Evolutionary conservation across 2,329 filamentous ascomycete genomes (phyloP).

Genomic region (Hypocreales sp.): DNA sequence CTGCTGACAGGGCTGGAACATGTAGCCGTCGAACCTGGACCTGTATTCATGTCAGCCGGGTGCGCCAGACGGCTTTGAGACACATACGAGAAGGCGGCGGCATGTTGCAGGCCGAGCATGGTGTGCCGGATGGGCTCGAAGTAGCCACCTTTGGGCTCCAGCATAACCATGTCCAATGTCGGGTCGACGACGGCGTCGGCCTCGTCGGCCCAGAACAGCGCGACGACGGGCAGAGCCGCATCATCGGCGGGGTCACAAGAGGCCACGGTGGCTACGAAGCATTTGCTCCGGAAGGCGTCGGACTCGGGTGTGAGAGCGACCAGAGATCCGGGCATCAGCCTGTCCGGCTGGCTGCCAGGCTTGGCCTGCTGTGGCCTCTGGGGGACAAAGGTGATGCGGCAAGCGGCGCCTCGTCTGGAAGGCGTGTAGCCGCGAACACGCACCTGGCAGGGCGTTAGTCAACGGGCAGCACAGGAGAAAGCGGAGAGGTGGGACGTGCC

Average conservation of each 20-base stretch:
- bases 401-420: slow-evolving; percentile 44
- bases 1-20: slow-evolving; percentile 35
- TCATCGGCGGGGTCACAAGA: slow-evolving; percentile 42
- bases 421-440: slow-evolving; percentile 51
- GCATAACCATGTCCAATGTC: slow-evolving; percentile 55
- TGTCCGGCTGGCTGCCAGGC: slow-evolving; percentile 40
- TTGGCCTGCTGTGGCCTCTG: slow-evolving; percentile 43
- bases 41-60: slow-evolving; percentile 9
- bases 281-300: slow-evolving; percentile 49
- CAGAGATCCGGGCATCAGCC: slow-evolving; percentile 35
- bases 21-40: slow-evolving; percentile 47
- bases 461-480: not conserved
- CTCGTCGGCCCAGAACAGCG: slow-evolving; percentile 53
- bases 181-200: slow-evolving; percentile 53
- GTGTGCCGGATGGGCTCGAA: slow-evolving; percentile 65
- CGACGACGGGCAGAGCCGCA: slow-evolving; percentile 26
- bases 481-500: slow-evolving; percentile 23
- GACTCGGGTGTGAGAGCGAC: slow-evolving; percentile 33
- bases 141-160: slow-evolving; percentile 59
- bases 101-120: slow-evolving; percentile 55
- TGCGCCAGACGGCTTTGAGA: not conserved
- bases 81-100: slow-evolving; percentile 34
- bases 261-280: slow-evolving; percentile 57
- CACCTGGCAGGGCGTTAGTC: slow-evolving; percentile 34
- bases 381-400: slow-evolving; percentile 56